Percentiles rank a stretch among this genome's conserved stretches.
Conservation (phyloP, 2,329 filamentous ascomycete genomes). For the Diaporthe amygdali region DNA sequence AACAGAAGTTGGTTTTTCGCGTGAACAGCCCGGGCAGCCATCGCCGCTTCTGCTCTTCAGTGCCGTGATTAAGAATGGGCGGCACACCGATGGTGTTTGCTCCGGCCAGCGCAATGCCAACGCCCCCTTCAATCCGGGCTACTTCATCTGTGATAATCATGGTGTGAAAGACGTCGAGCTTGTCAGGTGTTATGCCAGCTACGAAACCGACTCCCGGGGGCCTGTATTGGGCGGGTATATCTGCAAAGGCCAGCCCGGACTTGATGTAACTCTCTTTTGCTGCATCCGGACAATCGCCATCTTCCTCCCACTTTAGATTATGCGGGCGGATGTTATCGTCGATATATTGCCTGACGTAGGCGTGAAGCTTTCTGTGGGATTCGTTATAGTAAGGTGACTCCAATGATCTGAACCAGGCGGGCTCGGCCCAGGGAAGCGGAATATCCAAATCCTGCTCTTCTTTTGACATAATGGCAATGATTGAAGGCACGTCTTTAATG, state of each 20-base stretch:
- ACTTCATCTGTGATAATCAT: conserved; percentile 43
- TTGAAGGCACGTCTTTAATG: not conserved
- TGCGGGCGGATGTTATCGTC: conserved; percentile 61
- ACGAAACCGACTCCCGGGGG: conserved; percentile 45
- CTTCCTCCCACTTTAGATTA: conserved; percentile 66
- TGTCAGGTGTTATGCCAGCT: conserved; percentile 40
- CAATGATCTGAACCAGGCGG: conserved; percentile 30
- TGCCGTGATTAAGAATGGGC: conserved; percentile 32
- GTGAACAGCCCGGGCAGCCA: conserved; percentile 51
- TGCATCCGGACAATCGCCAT: conserved; percentile 51
- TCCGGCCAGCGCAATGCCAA: conserved; percentile 58
- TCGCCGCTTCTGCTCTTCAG: conserved; percentile 32
- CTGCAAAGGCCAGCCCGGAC: conserved; percentile 38
- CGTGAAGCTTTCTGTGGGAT: conserved; percentile 61
- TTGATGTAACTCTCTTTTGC: conserved; percentile 40
- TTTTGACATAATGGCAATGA: not conserved
- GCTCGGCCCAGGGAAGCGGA: conserved; percentile 31
- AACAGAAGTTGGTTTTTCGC: conserved; percentile 45
- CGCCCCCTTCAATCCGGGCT: conserved; percentile 54
- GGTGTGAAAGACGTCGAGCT: conserved; percentile 44
- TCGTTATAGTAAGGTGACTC: conserved; percentile 63
- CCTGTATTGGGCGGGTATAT: conserved; percentile 41
- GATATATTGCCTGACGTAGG: conserved; percentile 61
- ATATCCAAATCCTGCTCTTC: not conserved
- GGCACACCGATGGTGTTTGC: conserved; percentile 55